Conservation (phyloP, 495 filamentous ascomycete genomes). For the Venustampulla echinocandica region DNA sequence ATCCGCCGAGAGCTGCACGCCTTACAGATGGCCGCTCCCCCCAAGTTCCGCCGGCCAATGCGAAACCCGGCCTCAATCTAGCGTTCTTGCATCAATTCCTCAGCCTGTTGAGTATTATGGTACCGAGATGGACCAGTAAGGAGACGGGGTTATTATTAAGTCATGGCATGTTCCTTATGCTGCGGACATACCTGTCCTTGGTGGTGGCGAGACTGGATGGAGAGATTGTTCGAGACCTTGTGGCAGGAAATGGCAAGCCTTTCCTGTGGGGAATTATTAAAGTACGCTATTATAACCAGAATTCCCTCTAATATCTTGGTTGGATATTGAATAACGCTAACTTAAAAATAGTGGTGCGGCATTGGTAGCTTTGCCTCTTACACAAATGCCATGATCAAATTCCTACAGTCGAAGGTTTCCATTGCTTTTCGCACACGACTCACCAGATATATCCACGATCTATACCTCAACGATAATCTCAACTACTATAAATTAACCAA, state of each 20-base stretch:
- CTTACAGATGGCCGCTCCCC: conserved; percentile 53
- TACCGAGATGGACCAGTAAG: conserved; percentile 89
- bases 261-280: conserved; percentile 89
- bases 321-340: conserved; percentile 1
- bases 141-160: conserved; percentile 83
- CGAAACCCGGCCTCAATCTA: conserved; percentile 90
- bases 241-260: conserved; percentile 80
- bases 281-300: conserved; percentile 22
- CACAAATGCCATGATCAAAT: conserved; percentile 97
- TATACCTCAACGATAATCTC: conserved; percentile 88
- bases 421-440: conserved; percentile 96
- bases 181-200: conserved; percentile 89
- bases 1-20: conserved; percentile 72
- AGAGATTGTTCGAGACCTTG: conserved; percentile 90
- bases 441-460: conserved; percentile 94
- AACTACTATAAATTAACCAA: conserved; percentile 96
- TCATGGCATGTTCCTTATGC: conserved; percentile 78
- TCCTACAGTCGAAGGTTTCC: conserved; percentile 92
- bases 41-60: conserved; percentile 74
- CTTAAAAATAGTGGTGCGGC: conserved; percentile 52
- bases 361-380: conserved; percentile 69
- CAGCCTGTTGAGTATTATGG: conserved; percentile 93
- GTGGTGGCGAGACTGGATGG: conserved; percentile 90
- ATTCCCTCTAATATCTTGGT: neutral
- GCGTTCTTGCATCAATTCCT: conserved; percentile 98